These are phyloP conservation scores for Jatropha multifida DNA, from an alignment of 441 rosid genomes.

Conservation along the genomic window DNA sequence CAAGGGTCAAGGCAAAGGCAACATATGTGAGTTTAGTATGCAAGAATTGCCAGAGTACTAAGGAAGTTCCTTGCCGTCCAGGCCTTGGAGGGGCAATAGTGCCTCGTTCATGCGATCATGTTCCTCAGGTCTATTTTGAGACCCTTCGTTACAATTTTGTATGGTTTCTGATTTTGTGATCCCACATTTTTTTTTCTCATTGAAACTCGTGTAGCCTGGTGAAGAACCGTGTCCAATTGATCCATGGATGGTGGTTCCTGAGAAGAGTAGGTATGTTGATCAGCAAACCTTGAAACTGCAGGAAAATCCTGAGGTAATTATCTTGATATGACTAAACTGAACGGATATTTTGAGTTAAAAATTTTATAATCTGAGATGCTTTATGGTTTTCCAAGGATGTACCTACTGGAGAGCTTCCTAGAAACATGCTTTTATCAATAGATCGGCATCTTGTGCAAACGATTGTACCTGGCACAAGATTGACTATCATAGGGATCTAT, in stretches of 20 bases:
- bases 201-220: slow-evolving; percentile 53
- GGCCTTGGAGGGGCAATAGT: slow-evolving; percentile 99
- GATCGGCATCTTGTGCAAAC: slow-evolving; percentile 92
- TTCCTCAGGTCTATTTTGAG: slow-evolving; percentile 65
- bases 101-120: slow-evolving; percentile 89
- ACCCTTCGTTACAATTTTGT: not conserved
- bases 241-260: slow-evolving; percentile 97
- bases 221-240: slow-evolving; percentile 94
- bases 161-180: not conserved
- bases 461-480: slow-evolving; percentile 90
- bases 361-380: slow-evolving; percentile 1
- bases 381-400: slow-evolving; percentile 62
- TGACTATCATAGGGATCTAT: slow-evolving; percentile 91
- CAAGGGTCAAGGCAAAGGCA: slow-evolving; percentile 94
- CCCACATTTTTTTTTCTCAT: slow-evolving; percentile 7
- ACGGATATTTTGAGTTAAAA: not conserved
- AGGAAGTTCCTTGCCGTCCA: slow-evolving; percentile 80
- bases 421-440: slow-evolving; percentile 90
- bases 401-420: slow-evolving; percentile 98
- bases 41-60: slow-evolving; percentile 77
- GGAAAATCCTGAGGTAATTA: slow-evolving; percentile 88
- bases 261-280: slow-evolving; percentile 89
- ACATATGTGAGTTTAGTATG: slow-evolving; percentile 83
- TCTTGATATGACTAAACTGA: slow-evolving; percentile 1
- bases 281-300: slow-evolving; percentile 93